Base-by-base conservation (phyloP, 495 filamentous ascomycete species). In the Tuber microsphaerosporum region DNA sequence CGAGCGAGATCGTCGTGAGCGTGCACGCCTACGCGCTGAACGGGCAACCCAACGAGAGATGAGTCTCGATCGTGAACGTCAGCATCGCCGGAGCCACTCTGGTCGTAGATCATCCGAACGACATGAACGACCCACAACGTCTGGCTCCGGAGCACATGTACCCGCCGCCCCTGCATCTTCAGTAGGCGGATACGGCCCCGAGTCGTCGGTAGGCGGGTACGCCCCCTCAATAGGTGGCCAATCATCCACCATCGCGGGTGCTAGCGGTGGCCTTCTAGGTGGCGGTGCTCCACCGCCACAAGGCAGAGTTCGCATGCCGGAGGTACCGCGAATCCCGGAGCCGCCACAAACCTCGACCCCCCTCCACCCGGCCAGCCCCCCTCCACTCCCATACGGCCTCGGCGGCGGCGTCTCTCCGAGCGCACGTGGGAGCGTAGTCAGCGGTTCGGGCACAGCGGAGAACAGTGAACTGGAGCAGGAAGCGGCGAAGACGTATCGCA, bases 401-500 rank as follows among this genome's bases (percentile, higher is more conserved):
- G 73, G 78, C 2, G 72, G 70, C 8, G 80, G 73, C 5, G 43
- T 81, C 70, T 81, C 80, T 7, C 74, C 79, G 19, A 82, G 80
- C 37, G 79, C 79, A 45, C 80, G 76, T n/a, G 80, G 76, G 39
- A 81, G 80, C 37, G 76, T 82, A 26, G 76, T 81, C 16, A 82
- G 80, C 31, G 76, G 69, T 10, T 72, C 74, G 34, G 73, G 72
- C 14, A 80, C 77, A 44, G 81, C 75, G 2, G 81, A 75, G 69
- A 80, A 80, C 61, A 82, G 80, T 26, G 81, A 82, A 56, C 46
- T 82, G 26, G 81, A 82, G 44, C 81, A 79, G 14, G 81, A 81
- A 65, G 75, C 77, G 71, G 80, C 80, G 17, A 82, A 82, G 56
- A 73, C 81, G 44, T 81, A 82, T 43, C 68, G 81, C 48, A 75